Percentiles rank a stretch among this genome's conserved stretches.
These are phyloP conservation scores for Epithemia pelagica DNA, from an alignment of 108 stramenopile genomes.

Conservation along the genomic window DNA sequence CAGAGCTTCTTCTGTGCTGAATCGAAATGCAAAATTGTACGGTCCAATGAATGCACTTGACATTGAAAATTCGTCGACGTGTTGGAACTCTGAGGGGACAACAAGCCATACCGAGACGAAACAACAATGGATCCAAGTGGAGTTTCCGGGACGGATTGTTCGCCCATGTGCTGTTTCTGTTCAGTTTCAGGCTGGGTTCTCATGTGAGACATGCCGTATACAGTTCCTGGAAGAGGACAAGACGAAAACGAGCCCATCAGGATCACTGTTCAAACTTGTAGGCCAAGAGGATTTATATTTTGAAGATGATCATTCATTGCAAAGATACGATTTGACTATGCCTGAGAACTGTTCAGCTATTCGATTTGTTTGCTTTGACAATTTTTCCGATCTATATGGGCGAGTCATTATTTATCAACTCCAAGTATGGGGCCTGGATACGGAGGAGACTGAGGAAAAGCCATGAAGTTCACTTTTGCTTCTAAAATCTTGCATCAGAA, in stretches of 20 bases:
- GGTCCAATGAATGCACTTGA: slow-evolving; percentile 51
- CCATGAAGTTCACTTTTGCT: too few species aligned
- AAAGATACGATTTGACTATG: slow-evolving; percentile 21
- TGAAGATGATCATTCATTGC: slow-evolving; percentile 42
- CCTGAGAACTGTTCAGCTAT: slow-evolving; percentile 15
- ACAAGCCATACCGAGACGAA: slow-evolving; percentile 3
- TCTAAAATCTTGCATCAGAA: too few species aligned
- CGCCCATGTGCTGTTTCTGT: slow-evolving; percentile 25
- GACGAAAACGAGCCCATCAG: slow-evolving; percentile 13
- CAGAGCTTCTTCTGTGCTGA: slow-evolving; percentile 51
- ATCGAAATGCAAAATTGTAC: slow-evolving; percentile 45
- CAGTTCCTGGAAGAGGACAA: not conserved
- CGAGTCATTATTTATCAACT: slow-evolving; percentile 51
- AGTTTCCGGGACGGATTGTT: slow-evolving; percentile 39
- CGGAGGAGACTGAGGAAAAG: too few species aligned
- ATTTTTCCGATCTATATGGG: slow-evolving; percentile 54
- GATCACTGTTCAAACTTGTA: slow-evolving; percentile 1
- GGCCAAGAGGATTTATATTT: slow-evolving; percentile 20
- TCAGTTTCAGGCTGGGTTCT: slow-evolving; percentile 61
- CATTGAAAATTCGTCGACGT: slow-evolving; percentile 23
- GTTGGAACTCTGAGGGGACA: slow-evolving; percentile 58
- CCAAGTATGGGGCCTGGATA: slow-evolving; percentile 41
- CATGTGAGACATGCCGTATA: slow-evolving; percentile 17
- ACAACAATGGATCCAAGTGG: slow-evolving; percentile 25
- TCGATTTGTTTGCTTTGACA: slow-evolving; percentile 34